A percentile compares a stretch with the other conserved stretches of the same genome.
phyloP scores from a whole-genome alignment of 345 rosid species.

The Mercurialis annua region DNA sequence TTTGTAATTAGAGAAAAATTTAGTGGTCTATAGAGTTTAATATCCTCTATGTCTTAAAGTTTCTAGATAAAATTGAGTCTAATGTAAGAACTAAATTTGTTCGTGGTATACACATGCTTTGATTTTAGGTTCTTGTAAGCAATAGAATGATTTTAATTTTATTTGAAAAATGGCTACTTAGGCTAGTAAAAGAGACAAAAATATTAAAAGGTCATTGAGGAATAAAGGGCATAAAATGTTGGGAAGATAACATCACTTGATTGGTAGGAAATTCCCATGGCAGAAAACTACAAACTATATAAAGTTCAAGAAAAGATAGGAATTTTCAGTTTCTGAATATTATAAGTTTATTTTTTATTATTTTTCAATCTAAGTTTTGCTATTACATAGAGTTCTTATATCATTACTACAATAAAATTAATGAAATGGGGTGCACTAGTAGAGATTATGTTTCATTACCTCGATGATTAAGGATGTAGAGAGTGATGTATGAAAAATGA shows the following conservation, averaged over 20 bases:
- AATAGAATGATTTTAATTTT: not conserved
- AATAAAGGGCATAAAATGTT: not conserved
- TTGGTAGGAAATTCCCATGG: not conserved
- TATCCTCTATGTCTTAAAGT: not conserved
- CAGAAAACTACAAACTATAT: constrained; percentile 20
- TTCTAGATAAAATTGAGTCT: not conserved
- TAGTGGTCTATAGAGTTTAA: too few relatives aligned
- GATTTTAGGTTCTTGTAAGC: too few relatives aligned
- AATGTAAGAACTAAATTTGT: not conserved
- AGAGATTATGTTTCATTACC: not conserved
- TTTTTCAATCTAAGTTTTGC: not conserved
- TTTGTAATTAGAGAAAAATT: too few relatives aligned
- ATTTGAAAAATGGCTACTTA: not conserved
- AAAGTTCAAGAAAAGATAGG: not conserved
- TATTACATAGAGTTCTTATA: not conserved
- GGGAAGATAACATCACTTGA: constrained; percentile 3
- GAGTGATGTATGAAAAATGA: too few relatives aligned
- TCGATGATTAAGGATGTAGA: constrained; percentile 2
- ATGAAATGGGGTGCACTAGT: not conserved
- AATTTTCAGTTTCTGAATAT: constrained; percentile 9
- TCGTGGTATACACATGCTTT: not conserved
- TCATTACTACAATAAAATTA: not conserved
- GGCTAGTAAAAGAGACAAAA: constrained; percentile 26
- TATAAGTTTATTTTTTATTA: not conserved
- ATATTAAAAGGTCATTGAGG: not conserved